Evolutionary conservation across 2,329 filamentous ascomycete species (phyloP), one percentile per base, ranked within the genome.

Genomic region (Didymella glomerata): DNA sequence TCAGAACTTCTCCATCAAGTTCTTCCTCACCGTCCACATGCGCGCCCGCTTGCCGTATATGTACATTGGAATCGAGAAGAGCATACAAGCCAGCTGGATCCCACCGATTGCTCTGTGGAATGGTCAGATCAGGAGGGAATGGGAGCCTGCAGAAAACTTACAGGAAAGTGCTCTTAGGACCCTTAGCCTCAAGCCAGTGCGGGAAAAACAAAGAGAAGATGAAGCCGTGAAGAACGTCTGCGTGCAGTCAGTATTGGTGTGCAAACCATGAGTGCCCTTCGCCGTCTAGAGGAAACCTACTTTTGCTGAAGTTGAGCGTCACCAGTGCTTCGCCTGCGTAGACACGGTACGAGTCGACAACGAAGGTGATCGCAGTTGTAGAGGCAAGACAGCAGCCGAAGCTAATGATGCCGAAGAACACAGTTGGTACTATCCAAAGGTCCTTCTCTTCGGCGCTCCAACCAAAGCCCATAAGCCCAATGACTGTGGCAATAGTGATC

Each of bases 321-420:
- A 98, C 95, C 32, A 98, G 83, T 2, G 94, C 93, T 78, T 98
- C 94, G 20, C 93, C 93, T 0, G 94, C 94, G 76, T 97, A 97
- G 71, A 96, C 90, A 11, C 93, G 85, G 77, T 98, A 97, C 65
- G 89, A 93, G 78, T 98, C 94, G 8, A 98, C 92, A 54, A 90
- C 93, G 70, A 97, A 98, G 0, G 94, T 97, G 71, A 98, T 97
- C 20, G 92, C 85, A 0, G 93, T 98, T 0, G 94, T 97, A 27
- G 90, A 93, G 0, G 92, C 94, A 1, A 98, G 83, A 3, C 90
- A 91, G 78, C 94, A 97, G 1, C 94, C 95, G 71, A 98, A 97
- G 0, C 91, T 95, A 30, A 97, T 88, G 47, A 97, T 77, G 7
- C 94, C 94, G 66, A 98, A 97, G 79, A 98, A 97, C 4, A 96